Conservation (phyloP, 1,139 yeast genomes). For the Lodderomyces orthopsilosis region DNA sequence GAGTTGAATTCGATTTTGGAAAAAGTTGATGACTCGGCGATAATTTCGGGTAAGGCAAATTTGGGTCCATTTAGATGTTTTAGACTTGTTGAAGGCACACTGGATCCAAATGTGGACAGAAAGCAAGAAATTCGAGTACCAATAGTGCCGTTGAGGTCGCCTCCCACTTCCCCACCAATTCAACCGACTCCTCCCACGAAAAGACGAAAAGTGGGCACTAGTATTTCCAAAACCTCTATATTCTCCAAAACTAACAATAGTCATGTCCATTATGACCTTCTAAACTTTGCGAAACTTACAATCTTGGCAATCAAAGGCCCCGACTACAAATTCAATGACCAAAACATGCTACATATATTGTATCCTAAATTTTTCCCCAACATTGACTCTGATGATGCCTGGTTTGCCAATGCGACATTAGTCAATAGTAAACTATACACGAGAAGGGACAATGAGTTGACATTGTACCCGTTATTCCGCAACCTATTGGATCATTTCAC, state of each 20-base stretch:
- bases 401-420: slow-evolving; percentile 29
- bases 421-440: slow-evolving; percentile 18
- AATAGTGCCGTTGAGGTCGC: background rate
- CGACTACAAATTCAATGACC: slow-evolving; percentile 37
- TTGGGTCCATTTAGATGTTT: slow-evolving; percentile 35
- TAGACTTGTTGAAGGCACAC: slow-evolving; percentile 4
- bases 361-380: slow-evolving; percentile 49
- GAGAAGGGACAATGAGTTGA: slow-evolving; percentile 14
- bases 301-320: slow-evolving; percentile 45
- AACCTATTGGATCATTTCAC: slow-evolving; percentile 19
- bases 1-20: slow-evolving; percentile 27
- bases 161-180: background rate
- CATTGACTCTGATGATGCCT: slow-evolving; percentile 44
- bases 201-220: background rate
- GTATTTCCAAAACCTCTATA: slow-evolving; percentile 3
- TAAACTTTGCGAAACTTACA: slow-evolving; percentile 40
- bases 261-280: slow-evolving; percentile 36
- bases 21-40: slow-evolving; percentile 21
- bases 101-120: background rate
- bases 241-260: slow-evolving; percentile 25
- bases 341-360: slow-evolving; percentile 45
- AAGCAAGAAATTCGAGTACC: background rate
- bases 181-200: slow-evolving; percentile 1
- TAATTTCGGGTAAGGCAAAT: slow-evolving; percentile 7
- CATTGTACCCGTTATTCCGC: slow-evolving; percentile 17